A percentile compares a stretch with the other conserved stretches of the same genome.
Evolutionary conservation across 2,329 filamentous ascomycete species (phyloP).

Genomic region (Pezicula radicicola): DNA sequence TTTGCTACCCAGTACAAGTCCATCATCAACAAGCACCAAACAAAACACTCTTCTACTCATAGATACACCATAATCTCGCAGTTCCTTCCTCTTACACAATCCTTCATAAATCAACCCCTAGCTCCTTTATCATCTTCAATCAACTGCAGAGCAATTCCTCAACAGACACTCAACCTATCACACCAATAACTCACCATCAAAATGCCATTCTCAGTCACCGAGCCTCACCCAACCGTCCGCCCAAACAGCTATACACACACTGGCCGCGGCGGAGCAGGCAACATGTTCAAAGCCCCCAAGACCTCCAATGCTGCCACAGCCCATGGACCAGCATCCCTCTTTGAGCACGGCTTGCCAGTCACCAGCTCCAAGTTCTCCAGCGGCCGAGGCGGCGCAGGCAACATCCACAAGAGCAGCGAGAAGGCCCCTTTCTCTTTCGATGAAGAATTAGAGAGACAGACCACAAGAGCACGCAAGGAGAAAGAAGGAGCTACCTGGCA

Average conservation of each 20-base stretch:
- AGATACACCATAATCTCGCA: slow-evolving; percentile 9
- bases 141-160: not conserved
- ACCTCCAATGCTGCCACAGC: slow-evolving; percentile 13
- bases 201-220: slow-evolving; percentile 20
- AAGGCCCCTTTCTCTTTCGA: slow-evolving; percentile 28
- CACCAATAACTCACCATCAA: not conserved
- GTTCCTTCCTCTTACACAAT: not conserved
- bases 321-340: slow-evolving; percentile 24
- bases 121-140: not conserved
- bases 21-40: slow-evolving; percentile 5
- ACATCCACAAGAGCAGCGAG: slow-evolving; percentile 23
- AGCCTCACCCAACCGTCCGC: slow-evolving; percentile 27
- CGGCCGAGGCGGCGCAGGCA: slow-evolving; percentile 29
- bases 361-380: slow-evolving; percentile 21
- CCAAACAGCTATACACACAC: slow-evolving; percentile 19
- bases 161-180: not conserved
- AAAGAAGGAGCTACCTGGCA: slow-evolving; percentile 21
- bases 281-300: slow-evolving; percentile 17
- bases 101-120: not conserved
- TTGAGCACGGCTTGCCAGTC: slow-evolving; percentile 20
- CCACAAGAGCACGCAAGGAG: slow-evolving; percentile 22
- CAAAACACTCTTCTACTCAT: too few species aligned
- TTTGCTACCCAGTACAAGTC: slow-evolving; percentile 4
- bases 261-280: slow-evolving; percentile 29
- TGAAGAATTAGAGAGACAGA: slow-evolving; percentile 26